Evolutionary conservation across 805 yeast genomes (phyloP).

Genomic region (Komagataella mondaviorum): DNA sequence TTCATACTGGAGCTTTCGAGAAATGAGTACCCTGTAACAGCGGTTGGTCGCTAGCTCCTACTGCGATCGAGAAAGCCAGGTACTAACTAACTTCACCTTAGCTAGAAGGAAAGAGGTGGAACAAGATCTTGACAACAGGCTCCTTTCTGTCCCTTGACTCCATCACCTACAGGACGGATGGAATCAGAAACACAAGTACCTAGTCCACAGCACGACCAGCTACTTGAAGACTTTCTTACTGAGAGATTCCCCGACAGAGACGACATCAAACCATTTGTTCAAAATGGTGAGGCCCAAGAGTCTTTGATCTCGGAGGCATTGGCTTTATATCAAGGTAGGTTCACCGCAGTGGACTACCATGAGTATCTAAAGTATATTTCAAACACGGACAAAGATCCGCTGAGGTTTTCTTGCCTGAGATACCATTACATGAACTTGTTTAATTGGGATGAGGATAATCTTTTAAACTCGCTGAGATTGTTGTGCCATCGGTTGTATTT

Average conservation of each 20-base stretch:
- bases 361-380: neutral
- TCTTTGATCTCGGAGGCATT: neutral
- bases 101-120: neutral
- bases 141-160: neutral
- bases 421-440: constrained; percentile 32
- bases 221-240: neutral
- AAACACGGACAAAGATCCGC: neutral
- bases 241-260: neutral
- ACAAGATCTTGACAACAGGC: neutral
- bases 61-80: neutral
- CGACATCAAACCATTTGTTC: neutral
- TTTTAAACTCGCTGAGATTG: constrained; percentile 41
- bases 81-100: neutral
- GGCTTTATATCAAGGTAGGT: neutral
- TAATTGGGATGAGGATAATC: constrained; percentile 26
- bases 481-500: constrained; percentile 58
- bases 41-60: neutral
- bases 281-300: neutral
- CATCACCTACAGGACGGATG: neutral
- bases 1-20: neutral
- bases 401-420: constrained; percentile 19
- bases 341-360: neutral
- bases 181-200: neutral
- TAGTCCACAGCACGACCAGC: neutral
- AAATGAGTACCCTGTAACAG: neutral